phyloP scores from a whole-genome alignment of 1,284 basidiomycete species.

The Prillingera fragicola region DNA sequence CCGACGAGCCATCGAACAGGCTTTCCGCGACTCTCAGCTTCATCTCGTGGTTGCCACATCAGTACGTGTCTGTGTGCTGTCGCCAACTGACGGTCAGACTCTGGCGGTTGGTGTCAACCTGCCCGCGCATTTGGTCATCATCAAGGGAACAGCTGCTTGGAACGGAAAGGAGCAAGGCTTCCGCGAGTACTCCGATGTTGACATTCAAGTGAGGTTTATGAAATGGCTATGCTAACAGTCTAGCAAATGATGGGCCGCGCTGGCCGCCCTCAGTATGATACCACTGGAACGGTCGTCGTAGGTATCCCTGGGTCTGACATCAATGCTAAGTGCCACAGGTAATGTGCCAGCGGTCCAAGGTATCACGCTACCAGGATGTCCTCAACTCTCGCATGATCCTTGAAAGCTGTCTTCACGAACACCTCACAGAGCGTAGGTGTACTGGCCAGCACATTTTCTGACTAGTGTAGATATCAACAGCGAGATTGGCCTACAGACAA shows the following conservation, averaged over 20 bases:
- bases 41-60: slow-evolving; percentile 47
- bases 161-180: slow-evolving; percentile 28
- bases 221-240: neutral
- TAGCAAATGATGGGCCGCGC: slow-evolving; percentile 54
- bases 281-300: slow-evolving; percentile 52
- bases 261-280: slow-evolving; percentile 84
- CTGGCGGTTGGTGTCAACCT: slow-evolving; percentile 55
- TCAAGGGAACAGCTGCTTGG: slow-evolving; percentile 46
- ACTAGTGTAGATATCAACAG: slow-evolving; percentile 64
- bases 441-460: neutral
- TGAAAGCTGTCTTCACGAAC: slow-evolving; percentile 76
- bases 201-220: slow-evolving; percentile 43
- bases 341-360: slow-evolving; percentile 38
- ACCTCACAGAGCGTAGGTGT: slow-evolving; percentile 63
- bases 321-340: too few species aligned
- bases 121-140: slow-evolving; percentile 48
- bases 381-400: slow-evolving; percentile 57
- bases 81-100: slow-evolving; percentile 28
- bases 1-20: slow-evolving; percentile 49
- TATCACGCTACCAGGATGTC: slow-evolving; percentile 44
- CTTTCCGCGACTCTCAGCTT: slow-evolving; percentile 47
- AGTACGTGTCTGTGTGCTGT: slow-evolving; percentile 19
- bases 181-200: slow-evolving; percentile 47
- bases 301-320: too few species aligned
- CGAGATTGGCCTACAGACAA: slow-evolving; percentile 79